Evolutionary conservation across 1,139 yeast genomes (phyloP), one percentile per base, ranked within the genome.

Genomic region (Citeromyces hawaiiensis): DNA sequence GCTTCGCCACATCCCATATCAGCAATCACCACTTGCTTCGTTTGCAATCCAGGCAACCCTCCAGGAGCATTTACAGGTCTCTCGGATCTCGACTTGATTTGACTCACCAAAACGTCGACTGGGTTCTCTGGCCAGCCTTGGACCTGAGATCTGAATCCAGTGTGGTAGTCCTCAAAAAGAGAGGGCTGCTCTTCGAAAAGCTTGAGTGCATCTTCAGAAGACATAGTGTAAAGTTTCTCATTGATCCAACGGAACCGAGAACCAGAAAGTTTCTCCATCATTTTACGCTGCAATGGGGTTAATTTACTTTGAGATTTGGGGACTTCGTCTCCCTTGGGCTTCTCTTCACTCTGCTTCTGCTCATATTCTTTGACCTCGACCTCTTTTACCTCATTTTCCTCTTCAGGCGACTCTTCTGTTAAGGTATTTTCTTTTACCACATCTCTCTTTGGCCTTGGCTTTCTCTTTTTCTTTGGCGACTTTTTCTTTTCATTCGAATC

Each of bases 1-100:
- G 97, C 97, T 58, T 91, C 98, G 39, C 98, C 98, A 59, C 98
- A 91, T 10, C 98, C 98, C 96, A 91, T 87, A 61, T 91, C 98
- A 0, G 97, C 96, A 41, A 91, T 71, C 2, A 82, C 86, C 32
- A 87, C 78, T 35, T 61, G 62, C 45, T 64, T 66, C 17, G 51
- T 55, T 13, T 56, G 56, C 37, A 71, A 55, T 14, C 91, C 91
- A 2, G 96, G 96, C 43, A 88, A 66, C 2, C 96, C 97, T 47
- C 97, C 97, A 1, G 97, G 96, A 0, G 96, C 95, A 57, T 82
- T 85, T 4, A 87, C 76, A 21, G 79, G 79, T 55, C 76, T 80
- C 25, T 66, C 59, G 0, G 78, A 63, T 45, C 94, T 70, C 23
- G 61, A 60, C 47, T 72, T 72, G 41, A 91, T 67, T 51, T 83